These are phyloP conservation scores for Lachnellula cervina DNA, from an alignment of 2,329 filamentous ascomycete species.

Conservation along the genomic window DNA sequence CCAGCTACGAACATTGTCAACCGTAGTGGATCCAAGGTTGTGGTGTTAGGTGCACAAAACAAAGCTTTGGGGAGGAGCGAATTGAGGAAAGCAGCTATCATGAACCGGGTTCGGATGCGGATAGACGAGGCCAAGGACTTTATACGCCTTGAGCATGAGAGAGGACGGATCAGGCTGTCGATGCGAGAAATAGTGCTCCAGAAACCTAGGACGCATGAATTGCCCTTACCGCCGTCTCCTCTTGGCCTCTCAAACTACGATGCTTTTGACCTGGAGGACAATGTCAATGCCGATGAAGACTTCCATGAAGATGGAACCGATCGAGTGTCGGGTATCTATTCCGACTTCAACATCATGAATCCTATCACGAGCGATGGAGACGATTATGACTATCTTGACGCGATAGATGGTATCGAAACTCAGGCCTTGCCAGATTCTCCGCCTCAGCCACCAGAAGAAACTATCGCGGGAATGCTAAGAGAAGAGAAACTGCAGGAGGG, in stretches of 20 bases:
- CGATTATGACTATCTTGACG: conserved; percentile 31
- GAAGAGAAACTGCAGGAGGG: conserved; percentile 26
- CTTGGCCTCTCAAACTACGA: conserved; percentile 33
- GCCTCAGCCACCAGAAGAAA: conserved; percentile 24
- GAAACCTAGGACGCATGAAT: conserved; percentile 24
- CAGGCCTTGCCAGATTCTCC: conserved; percentile 26
- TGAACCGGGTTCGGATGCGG: conserved; percentile 54
- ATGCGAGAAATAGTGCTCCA: conserved; percentile 25
- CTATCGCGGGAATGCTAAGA: conserved; percentile 28
- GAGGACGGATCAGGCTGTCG: conserved; percentile 17
- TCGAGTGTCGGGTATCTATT: conserved; percentile 23
- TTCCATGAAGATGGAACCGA: conserved; percentile 16
- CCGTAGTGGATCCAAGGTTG: conserved; percentile 44
- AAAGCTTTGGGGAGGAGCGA: conserved; percentile 43
- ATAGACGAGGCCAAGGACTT: conserved; percentile 33
- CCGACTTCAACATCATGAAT: conserved; percentile 32
- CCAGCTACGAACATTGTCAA: conserved; percentile 67
- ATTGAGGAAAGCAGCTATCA: conserved; percentile 60
- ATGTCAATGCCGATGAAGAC: conserved; percentile 17
- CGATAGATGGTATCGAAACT: conserved; percentile 29
- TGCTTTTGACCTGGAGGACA: conserved; percentile 32
- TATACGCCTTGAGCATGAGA: conserved; percentile 23
- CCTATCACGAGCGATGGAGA: conserved; percentile 23
- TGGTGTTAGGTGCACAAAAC: conserved; percentile 41
- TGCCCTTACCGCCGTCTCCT: conserved; percentile 28